A percentile compares a stretch with the other conserved stretches of the same genome.
Conservation (phyloP, 1,139 yeast genomes). For the Blastobotrys serpentis region DNA sequence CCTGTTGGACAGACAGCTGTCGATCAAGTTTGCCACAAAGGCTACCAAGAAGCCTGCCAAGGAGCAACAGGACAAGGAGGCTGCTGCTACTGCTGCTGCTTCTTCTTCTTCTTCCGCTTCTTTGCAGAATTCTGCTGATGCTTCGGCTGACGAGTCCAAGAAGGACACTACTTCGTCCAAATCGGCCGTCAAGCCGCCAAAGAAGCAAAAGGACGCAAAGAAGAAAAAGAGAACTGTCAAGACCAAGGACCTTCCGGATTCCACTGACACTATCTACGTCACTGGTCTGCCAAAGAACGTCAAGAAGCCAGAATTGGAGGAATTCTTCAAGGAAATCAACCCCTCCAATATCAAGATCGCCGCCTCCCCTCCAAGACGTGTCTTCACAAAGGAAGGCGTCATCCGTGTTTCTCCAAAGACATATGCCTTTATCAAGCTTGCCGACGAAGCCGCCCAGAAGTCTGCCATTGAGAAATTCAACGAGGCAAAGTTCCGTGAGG, state of each 20-base stretch:
- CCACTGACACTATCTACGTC: conserved; percentile 55
- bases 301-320: conserved; percentile 34
- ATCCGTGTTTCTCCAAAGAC: conserved; percentile 35
- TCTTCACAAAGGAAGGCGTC: conserved; percentile 21
- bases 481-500: conserved; percentile 37
- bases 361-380: conserved; percentile 9
- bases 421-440: conserved; percentile 56
- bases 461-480: conserved; percentile 47
- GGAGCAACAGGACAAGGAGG: conserved; percentile 9
- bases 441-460: conserved; percentile 44
- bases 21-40: conserved; percentile 51
- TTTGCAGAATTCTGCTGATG: background rate
- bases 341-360: conserved; percentile 27
- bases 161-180: background rate
- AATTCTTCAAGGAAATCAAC: conserved; percentile 28
- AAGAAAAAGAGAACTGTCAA: conserved; percentile 13
- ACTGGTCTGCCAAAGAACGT: conserved; percentile 44
- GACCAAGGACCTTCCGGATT: conserved; percentile 8
- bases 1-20: conserved; percentile 49
- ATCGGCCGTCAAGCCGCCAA: conserved; percentile 5
- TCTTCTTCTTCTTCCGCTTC: background rate
- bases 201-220: conserved; percentile 12
- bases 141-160: conserved; percentile 11
- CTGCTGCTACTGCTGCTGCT: conserved; percentile 5
- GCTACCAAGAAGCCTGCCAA: conserved; percentile 20